These are phyloP conservation scores for Flaveria trinervia DNA, from an alignment of 129 eudicot genomes.

Conservation along the genomic window DNA sequence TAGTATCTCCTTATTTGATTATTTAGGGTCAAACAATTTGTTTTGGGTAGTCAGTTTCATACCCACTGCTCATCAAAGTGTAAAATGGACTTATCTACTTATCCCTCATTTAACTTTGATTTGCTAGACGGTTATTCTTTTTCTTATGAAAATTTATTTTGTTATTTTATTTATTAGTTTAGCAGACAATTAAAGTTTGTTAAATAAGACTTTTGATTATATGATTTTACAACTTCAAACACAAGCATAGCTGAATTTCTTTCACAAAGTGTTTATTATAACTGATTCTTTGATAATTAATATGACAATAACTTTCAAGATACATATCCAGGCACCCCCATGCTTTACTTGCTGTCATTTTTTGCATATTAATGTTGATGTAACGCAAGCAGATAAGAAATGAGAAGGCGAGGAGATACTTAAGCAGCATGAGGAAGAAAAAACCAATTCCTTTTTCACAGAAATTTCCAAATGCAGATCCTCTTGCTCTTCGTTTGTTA, in stretches of 20 bases:
- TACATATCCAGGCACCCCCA: neutral
- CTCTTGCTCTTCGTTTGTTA: slow-evolving; percentile 84
- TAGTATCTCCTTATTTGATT: neutral
- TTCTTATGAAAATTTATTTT: neutral
- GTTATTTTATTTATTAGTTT: neutral
- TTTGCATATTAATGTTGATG: slow-evolving; percentile 15
- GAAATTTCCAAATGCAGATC: slow-evolving; percentile 90
- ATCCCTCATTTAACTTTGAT: too few relatives aligned
- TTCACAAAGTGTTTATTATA: neutral
- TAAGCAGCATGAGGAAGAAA: slow-evolving; percentile 97
- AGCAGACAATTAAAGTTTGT: neutral
- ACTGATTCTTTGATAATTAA: neutral
- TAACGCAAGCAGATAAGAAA: slow-evolving; percentile 67
- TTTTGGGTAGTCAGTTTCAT: neutral
- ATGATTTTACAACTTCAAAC: slow-evolving; percentile 10
- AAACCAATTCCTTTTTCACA: slow-evolving; percentile 84
- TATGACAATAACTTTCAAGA: neutral
- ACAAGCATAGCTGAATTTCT: neutral
- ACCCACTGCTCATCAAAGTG: neutral
- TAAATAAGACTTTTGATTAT: neutral
- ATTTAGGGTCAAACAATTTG: neutral
- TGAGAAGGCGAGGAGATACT: slow-evolving; percentile 91
- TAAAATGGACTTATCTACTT: neutral
- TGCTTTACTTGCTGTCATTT: neutral
- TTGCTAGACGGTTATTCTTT: neutral